phyloP scores from a whole-genome alignment of 306 rosid species.

The Ammopiptanthus mongolicus region DNA sequence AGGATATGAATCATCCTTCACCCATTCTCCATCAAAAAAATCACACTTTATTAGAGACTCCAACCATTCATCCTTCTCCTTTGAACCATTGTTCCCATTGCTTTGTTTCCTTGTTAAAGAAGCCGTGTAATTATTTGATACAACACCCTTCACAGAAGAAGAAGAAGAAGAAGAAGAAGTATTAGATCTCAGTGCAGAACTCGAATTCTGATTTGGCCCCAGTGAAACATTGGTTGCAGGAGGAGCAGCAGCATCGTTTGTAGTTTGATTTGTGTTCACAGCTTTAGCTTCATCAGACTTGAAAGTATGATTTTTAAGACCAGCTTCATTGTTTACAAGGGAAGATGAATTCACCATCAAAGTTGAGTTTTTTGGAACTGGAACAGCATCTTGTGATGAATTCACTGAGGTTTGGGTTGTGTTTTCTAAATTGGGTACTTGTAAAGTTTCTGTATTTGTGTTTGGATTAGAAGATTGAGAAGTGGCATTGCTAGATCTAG shows the following conservation, averaged over 20 bases:
- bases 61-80: constrained; percentile 28
- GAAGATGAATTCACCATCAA: constrained; percentile 20
- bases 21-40: constrained; percentile 79
- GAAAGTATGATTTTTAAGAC: constrained; percentile 11
- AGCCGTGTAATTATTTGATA: constrained; percentile 37
- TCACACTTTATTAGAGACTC: constrained; percentile 73
- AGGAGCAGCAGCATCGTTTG: not conserved
- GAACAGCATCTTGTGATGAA: constrained; percentile 13
- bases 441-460: not conserved
- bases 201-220: constrained; percentile 20
- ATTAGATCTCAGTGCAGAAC: not conserved
- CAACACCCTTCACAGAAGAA: not conserved
- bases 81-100: constrained; percentile 18
- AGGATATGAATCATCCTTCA: constrained; percentile 67
- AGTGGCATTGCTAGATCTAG: constrained; percentile 58
- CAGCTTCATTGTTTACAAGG: not conserved
- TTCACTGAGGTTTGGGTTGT: constrained; percentile 5
- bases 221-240: constrained; percentile 7
- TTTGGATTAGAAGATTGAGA: constrained; percentile 10
- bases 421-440: constrained; percentile 15
- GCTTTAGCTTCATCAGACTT: constrained; percentile 10
- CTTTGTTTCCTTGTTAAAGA: constrained; percentile 36
- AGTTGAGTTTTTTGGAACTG: not conserved
- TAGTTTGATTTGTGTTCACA: constrained; percentile 35
- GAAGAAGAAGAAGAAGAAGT: not conserved